Base-by-base conservation (phyloP, 1,284 basidiomycete species). In the Abortiporus biennis region DNA sequence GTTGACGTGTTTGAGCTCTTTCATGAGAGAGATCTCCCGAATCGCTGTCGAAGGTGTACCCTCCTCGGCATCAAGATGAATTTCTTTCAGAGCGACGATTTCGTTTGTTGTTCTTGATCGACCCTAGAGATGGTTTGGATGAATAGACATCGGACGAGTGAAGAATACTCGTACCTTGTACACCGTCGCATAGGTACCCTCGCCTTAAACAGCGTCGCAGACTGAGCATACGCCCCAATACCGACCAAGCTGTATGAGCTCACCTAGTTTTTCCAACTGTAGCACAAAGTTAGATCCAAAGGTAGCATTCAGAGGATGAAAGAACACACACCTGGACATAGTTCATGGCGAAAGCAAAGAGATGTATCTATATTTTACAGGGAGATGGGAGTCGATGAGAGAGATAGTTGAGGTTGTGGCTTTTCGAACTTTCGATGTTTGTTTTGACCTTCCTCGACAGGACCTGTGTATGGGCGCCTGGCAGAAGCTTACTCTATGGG, bases 21-120 rank as follows among this genome's bases (percentile, higher is more conserved):
- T 96, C 92, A 96, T 94, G 52, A 96, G 78, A 30, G 88, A 92
- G 54, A 96, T 95, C 68, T 96, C 92, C 38, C 92, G 85, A 58
- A 96, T 96, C 40, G 92, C 92, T 19, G 92, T 96, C 8, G 90
- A 93, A 27, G 92, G 92, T 0, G 92, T 96, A 34, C 92, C 92
- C 65, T 96, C 92, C 62, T 96, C 92, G 5, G 92, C 88, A 68
- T 96, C 92, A 47, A 96, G 85, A 56, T 95, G 92, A 49, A 95
- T 95, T 67, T 94, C 92, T 63, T 95, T 95, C 44, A 95, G 65
- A 11, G 89, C 90, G 9, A 93, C 90, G 45, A 92, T 86, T 60
- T 92, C 90, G 56, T 92, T 92, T 19, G 88, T 92, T 24, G 87
- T 88, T 49, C 88, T 73, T 23, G 85, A 86, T 48, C 88, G 76